Evolutionary conservation across 2,329 filamentous ascomycete species (phyloP).

Genomic region (Volutella citrinella): DNA sequence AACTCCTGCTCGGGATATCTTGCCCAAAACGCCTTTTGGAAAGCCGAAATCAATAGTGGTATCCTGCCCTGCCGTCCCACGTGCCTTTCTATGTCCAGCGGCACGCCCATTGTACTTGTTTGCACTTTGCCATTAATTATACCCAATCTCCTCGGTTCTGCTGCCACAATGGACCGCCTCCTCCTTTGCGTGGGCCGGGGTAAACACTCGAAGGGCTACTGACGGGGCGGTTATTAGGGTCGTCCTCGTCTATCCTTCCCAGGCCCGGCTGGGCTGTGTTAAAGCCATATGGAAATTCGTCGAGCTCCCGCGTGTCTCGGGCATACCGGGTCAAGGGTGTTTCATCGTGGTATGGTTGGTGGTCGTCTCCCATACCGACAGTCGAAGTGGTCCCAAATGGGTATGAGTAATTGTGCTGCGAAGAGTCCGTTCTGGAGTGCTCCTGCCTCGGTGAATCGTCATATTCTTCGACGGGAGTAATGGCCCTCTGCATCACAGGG

Average conservation of each 20-base stretch:
- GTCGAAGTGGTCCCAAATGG: conserved; percentile 11
- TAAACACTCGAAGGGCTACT: conserved; percentile 15
- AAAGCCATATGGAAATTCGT: conserved; percentile 44
- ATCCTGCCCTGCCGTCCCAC: not conserved
- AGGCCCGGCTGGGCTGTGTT: conserved; percentile 42
- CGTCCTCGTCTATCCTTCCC: conserved; percentile 32
- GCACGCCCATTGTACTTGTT: conserved; percentile 1
- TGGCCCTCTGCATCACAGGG: conserved; percentile 16
- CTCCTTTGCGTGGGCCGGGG: conserved; percentile 22
- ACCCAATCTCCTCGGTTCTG: conserved; percentile 48
- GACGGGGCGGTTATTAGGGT: conserved; percentile 14
- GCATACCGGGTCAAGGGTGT: conserved; percentile 41
- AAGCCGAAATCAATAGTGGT: conserved; percentile 2
- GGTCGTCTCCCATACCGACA: conserved; percentile 20
- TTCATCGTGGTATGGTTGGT: conserved; percentile 31
- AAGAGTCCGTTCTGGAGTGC: no score
- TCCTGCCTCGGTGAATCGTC: conserved; percentile 15
- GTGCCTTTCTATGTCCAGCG: conserved; percentile 1
- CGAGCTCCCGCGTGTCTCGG: conserved; percentile 32
- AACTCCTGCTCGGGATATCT: conserved; percentile 10
- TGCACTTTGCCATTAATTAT: conserved; percentile 28
- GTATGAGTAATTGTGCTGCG: conserved; percentile 13
- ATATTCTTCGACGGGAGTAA: conserved; percentile 13
- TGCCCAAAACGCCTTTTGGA: conserved; percentile 8
- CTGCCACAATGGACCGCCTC: conserved; percentile 49